Conservation (phyloP, 768 basidiomycete species). For the Mycena amicta region DNA sequence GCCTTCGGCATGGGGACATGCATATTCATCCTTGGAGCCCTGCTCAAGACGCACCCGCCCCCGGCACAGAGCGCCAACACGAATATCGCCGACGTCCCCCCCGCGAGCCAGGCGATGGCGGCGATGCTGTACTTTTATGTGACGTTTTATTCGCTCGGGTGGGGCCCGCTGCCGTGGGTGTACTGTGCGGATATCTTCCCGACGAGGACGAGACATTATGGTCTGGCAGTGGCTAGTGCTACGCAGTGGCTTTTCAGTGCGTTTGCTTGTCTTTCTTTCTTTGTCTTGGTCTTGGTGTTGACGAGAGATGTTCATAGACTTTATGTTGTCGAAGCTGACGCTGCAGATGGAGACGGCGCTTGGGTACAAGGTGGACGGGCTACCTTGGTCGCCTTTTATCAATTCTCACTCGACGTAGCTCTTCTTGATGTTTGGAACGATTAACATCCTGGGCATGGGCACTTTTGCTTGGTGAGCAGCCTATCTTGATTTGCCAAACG, state of each 20-base stretch:
- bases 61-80: slow-evolving; percentile 32
- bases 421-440: slow-evolving; percentile 75
- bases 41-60: slow-evolving; percentile 78
- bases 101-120: slow-evolving; percentile 63
- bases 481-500: too few relatives aligned
- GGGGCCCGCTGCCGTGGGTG: slow-evolving; percentile 56
- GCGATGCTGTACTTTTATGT: slow-evolving; percentile 68
- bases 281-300: background rate
- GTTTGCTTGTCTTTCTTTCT: slow-evolving; percentile 18
- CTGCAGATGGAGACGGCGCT: slow-evolving; percentile 61
- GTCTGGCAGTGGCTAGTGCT: slow-evolving; percentile 71
- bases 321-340: slow-evolving; percentile 74
- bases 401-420: slow-evolving; percentile 36
- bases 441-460: slow-evolving; percentile 74
- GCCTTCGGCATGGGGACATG: slow-evolving; percentile 76
- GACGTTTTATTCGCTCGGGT: slow-evolving; percentile 48
- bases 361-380: slow-evolving; percentile 67
- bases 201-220: slow-evolving; percentile 61
- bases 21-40: slow-evolving; percentile 84
- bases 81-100: slow-evolving; percentile 36
- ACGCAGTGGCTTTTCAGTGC: slow-evolving; percentile 85
- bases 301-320: slow-evolving; percentile 47
- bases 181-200: slow-evolving; percentile 64
- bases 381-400: too few relatives aligned
- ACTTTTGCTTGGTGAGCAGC: slow-evolving; percentile 63